Base-by-base conservation (phyloP, 495 filamentous ascomycete species). In the Podospora pseudocomata region DNA sequence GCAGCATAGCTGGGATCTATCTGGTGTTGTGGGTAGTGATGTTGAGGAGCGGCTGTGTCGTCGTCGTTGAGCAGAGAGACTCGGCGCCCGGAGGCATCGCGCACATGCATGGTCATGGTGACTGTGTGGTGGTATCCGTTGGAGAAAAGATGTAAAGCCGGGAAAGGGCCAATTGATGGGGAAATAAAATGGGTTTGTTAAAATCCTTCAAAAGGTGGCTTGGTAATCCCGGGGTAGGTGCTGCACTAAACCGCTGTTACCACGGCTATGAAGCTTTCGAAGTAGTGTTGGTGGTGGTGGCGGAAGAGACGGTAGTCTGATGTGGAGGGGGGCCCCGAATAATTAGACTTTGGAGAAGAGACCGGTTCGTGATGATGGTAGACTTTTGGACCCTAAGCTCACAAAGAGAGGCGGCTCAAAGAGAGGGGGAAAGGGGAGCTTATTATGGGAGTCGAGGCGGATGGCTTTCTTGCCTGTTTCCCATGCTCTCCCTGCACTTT, bases 11-110 rank as follows among this genome's bases (percentile, higher is more conserved):
- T 55, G 49, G 28, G 20, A 67, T 66, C 67, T 28, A 23, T 20
- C 26, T 44, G 70, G 58, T 64, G 68, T 44, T 59, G 63, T 18
- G 30, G 44, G 16, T 60, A 68, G 57, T 70, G 65, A 18, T 66
- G 62, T 63, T 27, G 28, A 32, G 26, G 63, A 59, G 57, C 67
- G 63, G 64, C 75, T 69, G 68, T 32, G 7, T 39, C 39, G 53
- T 86, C 84, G 65, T 85, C 83, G 77, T 86, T 86, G 30, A 86
- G 75, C n/a, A 86, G 77, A 57, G 84, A 85, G 57, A 86, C 81
- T 70, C 77, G 76, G 57, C 80, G 82, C 63, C 84, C 84, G n/a
- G 77, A 77, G 60, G 83, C 80, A 72, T 85, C 79, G 70, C 77
- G 75, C 28, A 78, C 80, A 63, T 84, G 80, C 84, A 85, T 85